Evolutionary conservation across 1,139 yeast species (phyloP).

Genomic region (Yamadazyma friedrichii): DNA sequence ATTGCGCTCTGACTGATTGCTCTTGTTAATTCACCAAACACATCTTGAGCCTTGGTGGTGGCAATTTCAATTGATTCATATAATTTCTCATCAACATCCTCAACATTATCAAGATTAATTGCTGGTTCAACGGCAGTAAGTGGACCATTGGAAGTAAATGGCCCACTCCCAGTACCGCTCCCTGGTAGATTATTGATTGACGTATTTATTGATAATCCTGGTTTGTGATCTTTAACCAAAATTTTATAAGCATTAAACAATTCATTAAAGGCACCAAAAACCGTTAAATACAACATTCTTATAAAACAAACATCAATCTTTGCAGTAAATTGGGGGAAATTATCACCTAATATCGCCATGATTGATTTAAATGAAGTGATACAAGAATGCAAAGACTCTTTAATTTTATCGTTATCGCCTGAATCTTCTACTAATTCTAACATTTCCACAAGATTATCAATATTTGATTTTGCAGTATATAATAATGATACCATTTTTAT

Average conservation of each 20-base stretch:
- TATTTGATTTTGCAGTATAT: conserved; percentile 56
- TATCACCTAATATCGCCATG: conserved; percentile 46
- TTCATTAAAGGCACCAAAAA: conserved; percentile 76
- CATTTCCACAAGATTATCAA: conserved; percentile 58
- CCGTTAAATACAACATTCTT: conserved; percentile 68
- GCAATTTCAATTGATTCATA: conserved; percentile 75
- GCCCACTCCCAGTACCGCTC: background rate
- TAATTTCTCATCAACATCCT: conserved; percentile 72
- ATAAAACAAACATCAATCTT: conserved; percentile 68
- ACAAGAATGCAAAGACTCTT: conserved; percentile 31
- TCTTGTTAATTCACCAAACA: conserved; percentile 72
- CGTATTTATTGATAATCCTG: conserved; percentile 24
- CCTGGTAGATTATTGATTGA: background rate
- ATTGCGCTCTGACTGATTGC: conserved; percentile 75
- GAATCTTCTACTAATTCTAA: conserved; percentile 56
- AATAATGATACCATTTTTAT: conserved; percentile 57
- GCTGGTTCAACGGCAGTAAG: conserved; percentile 3
- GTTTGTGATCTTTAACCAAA: conserved; percentile 23
- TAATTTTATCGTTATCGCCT: conserved; percentile 34
- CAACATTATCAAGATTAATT: conserved; percentile 19
- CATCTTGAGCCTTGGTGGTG: conserved; percentile 74
- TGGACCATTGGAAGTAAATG: background rate
- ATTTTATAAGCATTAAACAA: conserved; percentile 68
- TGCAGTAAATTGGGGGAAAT: conserved; percentile 47
- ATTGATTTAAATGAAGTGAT: conserved; percentile 52